These are phyloP conservation scores for Canavalia ensiformis DNA, from an alignment of 306 rosid species.

Conservation along the genomic window DNA sequence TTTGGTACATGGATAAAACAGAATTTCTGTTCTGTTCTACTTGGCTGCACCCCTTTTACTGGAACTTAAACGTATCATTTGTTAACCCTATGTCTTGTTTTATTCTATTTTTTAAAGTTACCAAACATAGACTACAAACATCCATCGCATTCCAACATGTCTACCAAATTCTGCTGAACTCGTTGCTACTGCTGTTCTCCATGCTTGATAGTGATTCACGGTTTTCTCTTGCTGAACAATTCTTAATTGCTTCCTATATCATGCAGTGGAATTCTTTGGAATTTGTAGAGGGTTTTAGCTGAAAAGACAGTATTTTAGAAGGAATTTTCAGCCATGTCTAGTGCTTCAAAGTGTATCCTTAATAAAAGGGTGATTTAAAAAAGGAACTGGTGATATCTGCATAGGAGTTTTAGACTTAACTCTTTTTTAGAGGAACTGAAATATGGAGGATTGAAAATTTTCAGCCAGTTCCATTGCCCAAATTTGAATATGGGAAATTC, in stretches of 20 bases:
- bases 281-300: constrained; percentile 53
- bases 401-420: constrained; percentile 71
- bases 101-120: neutral
- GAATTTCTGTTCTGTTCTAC: constrained; percentile 2
- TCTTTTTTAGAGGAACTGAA: constrained; percentile 82
- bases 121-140: no score
- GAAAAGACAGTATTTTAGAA: constrained; percentile 51
- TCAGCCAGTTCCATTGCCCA: constrained; percentile 90
- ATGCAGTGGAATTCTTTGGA: constrained; percentile 54
- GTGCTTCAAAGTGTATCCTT: constrained; percentile 95
- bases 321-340: constrained; percentile 76
- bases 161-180: neutral
- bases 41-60: neutral
- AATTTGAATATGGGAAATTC: constrained; percentile 96
- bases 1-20: neutral
- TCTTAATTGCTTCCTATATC: constrained; percentile 48
- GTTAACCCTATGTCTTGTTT: neutral
- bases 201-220: constrained; percentile 33
- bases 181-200: constrained; percentile 25
- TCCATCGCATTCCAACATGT: neutral
- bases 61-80: constrained; percentile 14
- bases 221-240: constrained; percentile 37
- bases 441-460: constrained; percentile 99
- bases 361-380: constrained; percentile 42
- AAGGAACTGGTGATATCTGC: constrained; percentile 35